A percentile compares a stretch with the other conserved stretches of the same genome.
Conservation (phyloP, 2,329 filamentous ascomycete genomes). For the Verticillium tricorpus region DNA sequence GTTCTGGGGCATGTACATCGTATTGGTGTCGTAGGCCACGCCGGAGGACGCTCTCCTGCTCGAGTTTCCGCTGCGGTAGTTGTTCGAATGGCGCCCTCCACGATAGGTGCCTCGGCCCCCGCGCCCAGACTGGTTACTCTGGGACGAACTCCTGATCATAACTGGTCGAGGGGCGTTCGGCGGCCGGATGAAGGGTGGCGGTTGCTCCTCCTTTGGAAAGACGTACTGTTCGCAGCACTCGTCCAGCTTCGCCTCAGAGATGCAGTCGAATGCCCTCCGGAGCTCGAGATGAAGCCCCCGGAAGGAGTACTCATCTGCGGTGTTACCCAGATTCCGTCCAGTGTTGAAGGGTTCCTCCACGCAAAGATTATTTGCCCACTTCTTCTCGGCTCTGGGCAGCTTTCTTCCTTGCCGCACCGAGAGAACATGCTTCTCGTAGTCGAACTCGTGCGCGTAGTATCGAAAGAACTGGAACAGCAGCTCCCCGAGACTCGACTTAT, state of each 20-base stretch:
- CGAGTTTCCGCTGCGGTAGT: constrained; percentile 37
- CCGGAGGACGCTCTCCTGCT: constrained; percentile 50
- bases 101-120: constrained; percentile 44
- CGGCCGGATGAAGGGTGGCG: constrained; percentile 52
- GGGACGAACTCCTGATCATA: constrained; percentile 57
- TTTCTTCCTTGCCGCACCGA: constrained; percentile 80
- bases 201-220: constrained; percentile 78
- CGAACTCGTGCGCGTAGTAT: constrained; percentile 88
- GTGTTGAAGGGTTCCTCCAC: constrained; percentile 97
- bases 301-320: constrained; percentile 92
- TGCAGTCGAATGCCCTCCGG: constrained; percentile 78
- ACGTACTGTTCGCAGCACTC: constrained; percentile 85
- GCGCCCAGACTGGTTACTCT: constrained; percentile 43
- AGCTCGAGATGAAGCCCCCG: constrained; percentile 86
- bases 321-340: constrained; percentile 86
- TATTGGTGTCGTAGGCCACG: constrained; percentile 44
- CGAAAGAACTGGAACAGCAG: constrained; percentile 95
- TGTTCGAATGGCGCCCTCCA: constrained; percentile 43
- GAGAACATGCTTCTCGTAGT: constrained; percentile 79
- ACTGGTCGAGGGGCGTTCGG: constrained; percentile 48
- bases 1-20: constrained; percentile 39
- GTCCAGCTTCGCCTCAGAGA: constrained; percentile 72
- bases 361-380: constrained; percentile 87
- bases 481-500: constrained; percentile 76
- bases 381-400: constrained; percentile 78